A percentile compares a stretch with the other conserved stretches of the same genome.
phyloP scores from a whole-genome alignment of 1,139 yeast genomes.

The Fermentozyma sake region DNA sequence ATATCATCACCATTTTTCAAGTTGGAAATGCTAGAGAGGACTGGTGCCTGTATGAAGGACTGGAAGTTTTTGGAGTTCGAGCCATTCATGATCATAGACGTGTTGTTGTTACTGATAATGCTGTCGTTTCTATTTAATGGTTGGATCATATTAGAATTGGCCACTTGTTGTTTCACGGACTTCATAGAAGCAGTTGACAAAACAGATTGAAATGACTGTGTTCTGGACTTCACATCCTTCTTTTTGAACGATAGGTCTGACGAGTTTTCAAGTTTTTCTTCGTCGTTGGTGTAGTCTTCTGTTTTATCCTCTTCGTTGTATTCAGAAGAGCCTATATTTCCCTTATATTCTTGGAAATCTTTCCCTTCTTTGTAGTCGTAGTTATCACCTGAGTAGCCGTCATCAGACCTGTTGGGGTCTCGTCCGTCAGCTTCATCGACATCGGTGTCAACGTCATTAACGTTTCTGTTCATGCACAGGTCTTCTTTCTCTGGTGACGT shows the following conservation, averaged over 20 bases:
- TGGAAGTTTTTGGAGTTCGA: constrained; percentile 33
- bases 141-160: constrained; percentile 1
- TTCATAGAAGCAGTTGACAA: constrained; percentile 56
- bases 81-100: constrained; percentile 11
- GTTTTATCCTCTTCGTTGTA: not conserved
- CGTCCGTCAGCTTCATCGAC: not conserved
- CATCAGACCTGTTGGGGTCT: constrained; percentile 1
- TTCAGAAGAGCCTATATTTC: not conserved
- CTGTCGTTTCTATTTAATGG: constrained; percentile 1
- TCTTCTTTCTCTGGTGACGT: constrained; percentile 7
- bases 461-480: constrained; percentile 1
- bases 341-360: not conserved
- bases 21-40: constrained; percentile 35
- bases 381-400: no score
- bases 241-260: constrained; percentile 46
- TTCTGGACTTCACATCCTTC: constrained; percentile 47
- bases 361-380: no score
- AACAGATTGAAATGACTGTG: constrained; percentile 64
- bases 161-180: constrained; percentile 31
- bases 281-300: constrained; percentile 1
- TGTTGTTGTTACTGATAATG: constrained; percentile 8
- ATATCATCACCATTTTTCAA: constrained; percentile 26
- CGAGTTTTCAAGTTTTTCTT: constrained; percentile 5
- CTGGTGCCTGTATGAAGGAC: constrained; percentile 48
- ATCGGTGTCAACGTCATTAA: constrained; percentile 4